phyloP scores from a whole-genome alignment of 148 eudicot species.

The Cornus suecica region DNA sequence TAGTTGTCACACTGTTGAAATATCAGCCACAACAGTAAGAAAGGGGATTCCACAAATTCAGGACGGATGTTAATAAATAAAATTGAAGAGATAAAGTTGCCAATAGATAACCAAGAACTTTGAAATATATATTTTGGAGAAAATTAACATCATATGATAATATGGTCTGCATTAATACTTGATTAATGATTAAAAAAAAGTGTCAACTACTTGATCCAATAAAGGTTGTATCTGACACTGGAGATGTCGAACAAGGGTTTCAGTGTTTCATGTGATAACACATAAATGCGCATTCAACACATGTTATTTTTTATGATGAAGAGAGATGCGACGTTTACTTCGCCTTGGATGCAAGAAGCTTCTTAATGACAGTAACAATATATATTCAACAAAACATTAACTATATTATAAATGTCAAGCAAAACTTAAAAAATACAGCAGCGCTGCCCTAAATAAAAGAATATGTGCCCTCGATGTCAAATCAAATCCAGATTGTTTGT shows the following conservation, averaged over 20 bases:
- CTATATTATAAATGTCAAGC: background rate
- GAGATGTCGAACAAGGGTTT: too few species aligned
- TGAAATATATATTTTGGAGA: too few species aligned
- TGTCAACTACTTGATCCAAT: too few species aligned
- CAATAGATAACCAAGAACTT: too few species aligned
- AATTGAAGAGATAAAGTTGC: too few species aligned
- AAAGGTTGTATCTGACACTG: too few species aligned
- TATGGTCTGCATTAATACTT: too few species aligned
- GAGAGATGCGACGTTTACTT: background rate
- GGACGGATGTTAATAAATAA: background rate
- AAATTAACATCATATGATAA: too few species aligned
- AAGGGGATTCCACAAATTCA: background rate
- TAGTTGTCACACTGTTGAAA: conserved; percentile 64
- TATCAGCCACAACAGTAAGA: conserved; percentile 11
- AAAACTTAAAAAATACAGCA: background rate
- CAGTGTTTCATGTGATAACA: background rate
- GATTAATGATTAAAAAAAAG: too few species aligned
- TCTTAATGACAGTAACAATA: background rate
- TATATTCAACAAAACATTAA: too few species aligned
- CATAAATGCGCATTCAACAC: background rate
- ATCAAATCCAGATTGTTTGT: background rate
- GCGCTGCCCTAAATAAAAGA: background rate
- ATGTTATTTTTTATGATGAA: background rate
- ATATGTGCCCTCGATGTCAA: background rate
- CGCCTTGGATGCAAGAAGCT: background rate